A percentile compares a stretch with the other conserved stretches of the same genome.
Evolutionary conservation across 2,329 filamentous ascomycete species (phyloP).

Genomic region (Fusarium sulawesiense): DNA sequence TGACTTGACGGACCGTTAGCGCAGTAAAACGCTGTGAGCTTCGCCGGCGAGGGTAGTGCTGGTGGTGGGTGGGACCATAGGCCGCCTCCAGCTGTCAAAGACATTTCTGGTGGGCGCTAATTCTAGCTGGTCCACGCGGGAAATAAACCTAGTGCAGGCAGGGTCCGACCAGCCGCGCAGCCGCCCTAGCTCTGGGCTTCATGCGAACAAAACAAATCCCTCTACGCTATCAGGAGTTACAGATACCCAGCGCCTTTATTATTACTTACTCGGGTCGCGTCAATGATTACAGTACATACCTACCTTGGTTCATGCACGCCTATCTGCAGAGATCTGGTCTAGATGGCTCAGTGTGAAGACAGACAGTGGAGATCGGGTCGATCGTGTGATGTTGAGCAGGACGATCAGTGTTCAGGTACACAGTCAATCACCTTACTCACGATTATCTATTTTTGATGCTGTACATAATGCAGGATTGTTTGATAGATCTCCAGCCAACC

Average conservation of each 20-base stretch:
- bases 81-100: conserved; percentile 37
- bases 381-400: background rate
- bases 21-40: conserved; percentile 37
- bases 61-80: conserved; percentile 40
- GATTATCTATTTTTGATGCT: conserved; percentile 7
- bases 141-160: conserved; percentile 34
- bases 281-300: background rate
- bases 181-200: conserved; percentile 6
- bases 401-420: background rate
- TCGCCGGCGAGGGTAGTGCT: conserved; percentile 7
- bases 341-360: background rate
- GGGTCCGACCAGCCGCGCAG: conserved; percentile 18
- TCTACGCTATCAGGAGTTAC: background rate
- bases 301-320: background rate
- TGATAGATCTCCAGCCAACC: conserved; percentile 28
- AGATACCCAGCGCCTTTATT: background rate
- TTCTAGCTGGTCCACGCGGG: conserved; percentile 29
- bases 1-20: conserved; percentile 32
- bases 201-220: background rate
- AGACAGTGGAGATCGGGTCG: background rate
- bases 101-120: conserved; percentile 41
- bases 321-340: too few species aligned
- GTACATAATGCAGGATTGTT: conserved; percentile 14
- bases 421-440: background rate
- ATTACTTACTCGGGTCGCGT: background rate